Evolutionary conservation across 1,139 yeast genomes (phyloP).

Genomic region (Yarrowia galli): DNA sequence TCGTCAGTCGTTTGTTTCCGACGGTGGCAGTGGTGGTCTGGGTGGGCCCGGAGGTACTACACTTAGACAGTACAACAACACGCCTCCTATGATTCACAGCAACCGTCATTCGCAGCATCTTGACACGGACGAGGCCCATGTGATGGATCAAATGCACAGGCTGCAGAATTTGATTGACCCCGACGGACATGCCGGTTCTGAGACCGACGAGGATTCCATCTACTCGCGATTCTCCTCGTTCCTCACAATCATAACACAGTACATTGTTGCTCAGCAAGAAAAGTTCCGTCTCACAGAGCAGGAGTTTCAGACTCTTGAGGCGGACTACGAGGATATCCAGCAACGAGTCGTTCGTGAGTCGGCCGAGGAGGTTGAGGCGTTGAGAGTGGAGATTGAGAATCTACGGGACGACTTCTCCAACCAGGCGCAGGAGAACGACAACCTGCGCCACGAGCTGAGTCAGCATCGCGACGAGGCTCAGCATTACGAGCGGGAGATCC

Average conservation of each 20-base stretch:
- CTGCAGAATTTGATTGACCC: slow-evolving; percentile 26
- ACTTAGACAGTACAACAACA: background rate
- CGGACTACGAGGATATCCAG: slow-evolving; percentile 31
- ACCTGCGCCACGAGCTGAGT: slow-evolving; percentile 12
- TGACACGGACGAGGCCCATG: slow-evolving; percentile 25
- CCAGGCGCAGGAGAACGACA: slow-evolving; percentile 23
- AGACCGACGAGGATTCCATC: slow-evolving; percentile 6
- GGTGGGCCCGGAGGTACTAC: background rate
- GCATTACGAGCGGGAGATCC: slow-evolving; percentile 36
- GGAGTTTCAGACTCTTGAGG: slow-evolving; percentile 33
- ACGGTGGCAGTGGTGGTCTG: background rate
- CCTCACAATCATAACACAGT: slow-evolving; percentile 21
- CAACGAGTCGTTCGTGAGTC: slow-evolving; percentile 9
- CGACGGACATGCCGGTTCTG: background rate
- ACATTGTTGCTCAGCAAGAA: slow-evolving; percentile 20
- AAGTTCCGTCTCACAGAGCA: slow-evolving; percentile 27
- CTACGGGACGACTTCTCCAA: slow-evolving; percentile 4
- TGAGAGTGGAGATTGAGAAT: slow-evolving; percentile 14
- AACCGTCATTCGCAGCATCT: slow-evolving; percentile 12
- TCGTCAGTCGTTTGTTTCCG: slow-evolving; percentile 18
- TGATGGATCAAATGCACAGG: slow-evolving; percentile 35
- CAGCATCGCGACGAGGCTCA: slow-evolving; percentile 18
- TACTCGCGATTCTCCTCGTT: slow-evolving; percentile 15
- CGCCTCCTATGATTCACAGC: slow-evolving; percentile 5
- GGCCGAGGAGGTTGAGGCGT: slow-evolving; percentile 13